Base-by-base conservation (phyloP, 2,329 filamentous ascomycete genomes). In the Alternaria alternata region DNA sequence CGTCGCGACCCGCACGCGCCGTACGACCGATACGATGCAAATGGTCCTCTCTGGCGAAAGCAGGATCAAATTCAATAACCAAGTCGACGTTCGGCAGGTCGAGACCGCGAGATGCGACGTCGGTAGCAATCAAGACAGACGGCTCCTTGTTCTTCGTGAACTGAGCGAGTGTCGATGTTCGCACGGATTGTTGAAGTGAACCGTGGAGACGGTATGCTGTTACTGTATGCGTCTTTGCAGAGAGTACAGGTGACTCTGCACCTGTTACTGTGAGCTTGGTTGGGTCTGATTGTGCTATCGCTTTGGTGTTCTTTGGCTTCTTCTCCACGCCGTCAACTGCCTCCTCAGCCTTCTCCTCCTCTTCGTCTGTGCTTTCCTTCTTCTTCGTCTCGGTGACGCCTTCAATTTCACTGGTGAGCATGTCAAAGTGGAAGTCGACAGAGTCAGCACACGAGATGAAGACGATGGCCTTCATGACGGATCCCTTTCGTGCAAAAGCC, bases 391-490 rank as follows among this genome's bases (percentile, higher is more conserved):
- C 78, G 20, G 73, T 71, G 7, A 66, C 62, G 20, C 63, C 79
- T 32, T 74, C 74, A 5, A 75, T 67, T 14, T 76, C 62, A 61
- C 71, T 81, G 7, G 84, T 89, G 58, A 99, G 87, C 3, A 97
- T 82, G 62, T 96, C 91, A 76, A 93, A 98, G 77, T 98, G 94
- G 71, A 97, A 99, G 76, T 99, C 93, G 60, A 98, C 95, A 1
- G 93, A 95, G 77, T 99, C 95, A 20, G 95, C 94, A 73, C 95
- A 99, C 11, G 94, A 97, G 49, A 99, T 91, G 81, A 99, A 99
- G 36, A 99, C 85, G 62, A 99, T 97, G 22, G 91, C 92, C 79
- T 99, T 98, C 92, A 96, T 97, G 18, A 96, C 91, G 1, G 92
- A 93, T 0, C 93, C 94, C 77, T 91, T 92, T 18, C 94, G 87